Evolutionary conservation across 441 rosid genomes (phyloP).

Genomic region (Bruguiera hainesii): DNA sequence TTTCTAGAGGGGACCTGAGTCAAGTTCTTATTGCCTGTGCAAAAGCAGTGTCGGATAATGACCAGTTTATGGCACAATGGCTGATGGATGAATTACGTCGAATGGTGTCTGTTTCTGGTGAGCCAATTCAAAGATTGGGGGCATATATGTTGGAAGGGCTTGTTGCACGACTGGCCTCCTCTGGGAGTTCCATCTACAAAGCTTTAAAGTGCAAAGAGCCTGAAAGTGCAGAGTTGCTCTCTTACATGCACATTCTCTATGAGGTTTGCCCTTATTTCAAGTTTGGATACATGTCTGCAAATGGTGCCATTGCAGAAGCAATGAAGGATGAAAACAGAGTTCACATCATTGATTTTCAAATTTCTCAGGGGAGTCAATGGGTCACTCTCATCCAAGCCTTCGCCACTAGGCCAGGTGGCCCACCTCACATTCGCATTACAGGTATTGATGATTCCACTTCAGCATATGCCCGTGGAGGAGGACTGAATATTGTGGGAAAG

Average conservation of each 20-base stretch:
- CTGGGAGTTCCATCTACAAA: constrained; percentile 70
- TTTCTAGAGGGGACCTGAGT: constrained; percentile 54
- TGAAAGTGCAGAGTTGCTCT: constrained; percentile 60
- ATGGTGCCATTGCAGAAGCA: constrained; percentile 92
- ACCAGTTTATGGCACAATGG: constrained; percentile 56
- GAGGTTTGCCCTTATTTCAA: constrained; percentile 61
- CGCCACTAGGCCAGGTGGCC: constrained; percentile 91
- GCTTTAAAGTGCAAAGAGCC: constrained; percentile 62
- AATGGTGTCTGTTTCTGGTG: constrained; percentile 82
- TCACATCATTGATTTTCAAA: constrained; percentile 37
- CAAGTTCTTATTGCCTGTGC: constrained; percentile 69
- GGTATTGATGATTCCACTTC: constrained; percentile 67
- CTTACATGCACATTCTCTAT: constrained; percentile 52
- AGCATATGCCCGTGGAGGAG: constrained; percentile 84
- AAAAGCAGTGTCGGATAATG: constrained; percentile 70
- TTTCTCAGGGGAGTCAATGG: constrained; percentile 84
- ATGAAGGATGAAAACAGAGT: constrained; percentile 77
- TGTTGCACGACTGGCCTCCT: constrained; percentile 67
- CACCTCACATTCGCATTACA: constrained; percentile 79
- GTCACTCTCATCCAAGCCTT: constrained; percentile 81
- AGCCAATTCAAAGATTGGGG: constrained; percentile 79
- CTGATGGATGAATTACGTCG: constrained; percentile 60
- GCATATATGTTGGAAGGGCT: constrained; percentile 86
- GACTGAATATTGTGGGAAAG: constrained; percentile 57
- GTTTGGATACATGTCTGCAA: constrained; percentile 89